phyloP scores from a whole-genome alignment of 805 yeast genomes.

The Citeromyces matritensis region DNA sequence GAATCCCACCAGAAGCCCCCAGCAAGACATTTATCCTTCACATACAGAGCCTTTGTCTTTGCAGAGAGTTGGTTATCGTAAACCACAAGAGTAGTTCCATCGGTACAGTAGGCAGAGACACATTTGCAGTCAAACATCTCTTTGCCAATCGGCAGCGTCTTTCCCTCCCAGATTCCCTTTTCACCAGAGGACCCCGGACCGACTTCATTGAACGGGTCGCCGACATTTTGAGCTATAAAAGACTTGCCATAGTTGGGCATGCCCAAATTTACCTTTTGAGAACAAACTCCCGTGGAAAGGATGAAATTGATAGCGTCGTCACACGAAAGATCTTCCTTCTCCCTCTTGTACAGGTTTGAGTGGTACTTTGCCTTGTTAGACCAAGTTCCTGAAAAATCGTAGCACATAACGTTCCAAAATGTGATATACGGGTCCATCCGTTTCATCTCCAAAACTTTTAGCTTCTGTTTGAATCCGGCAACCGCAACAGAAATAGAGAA shows the following conservation, averaged over 20 bases:
- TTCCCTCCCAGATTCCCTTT: constrained; percentile 37
- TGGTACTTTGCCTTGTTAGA: constrained; percentile 46
- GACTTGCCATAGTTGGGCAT: constrained; percentile 74
- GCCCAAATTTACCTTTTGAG: constrained; percentile 54
- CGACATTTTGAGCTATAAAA: constrained; percentile 3
- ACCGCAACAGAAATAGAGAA: constrained; percentile 57
- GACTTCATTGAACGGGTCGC: constrained; percentile 17
- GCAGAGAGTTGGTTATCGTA: constrained; percentile 55
- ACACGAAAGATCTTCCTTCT: constrained; percentile 20
- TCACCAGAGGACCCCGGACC: constrained; percentile 24
- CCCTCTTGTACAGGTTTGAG: constrained; percentile 37
- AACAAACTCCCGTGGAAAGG: constrained; percentile 21
- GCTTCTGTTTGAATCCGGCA: constrained; percentile 44
- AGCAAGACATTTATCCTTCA: constrained; percentile 30
- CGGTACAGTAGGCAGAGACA: constrained; percentile 41
- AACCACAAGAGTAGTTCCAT: constrained; percentile 26
- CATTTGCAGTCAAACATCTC: constrained; percentile 37
- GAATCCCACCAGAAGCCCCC: constrained; percentile 98
- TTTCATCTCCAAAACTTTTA: constrained; percentile 24
- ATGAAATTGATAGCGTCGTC: constrained; percentile 28
- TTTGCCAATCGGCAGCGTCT: constrained; percentile 28
- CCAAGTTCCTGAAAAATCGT: constrained; percentile 81
- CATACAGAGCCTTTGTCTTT: constrained; percentile 43
- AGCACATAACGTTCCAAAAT: constrained; percentile 83
- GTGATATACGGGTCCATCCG: constrained; percentile 45